Base-by-base conservation (phyloP, 768 basidiomycete species). In the Sporobolomyces phaffii region DNA sequence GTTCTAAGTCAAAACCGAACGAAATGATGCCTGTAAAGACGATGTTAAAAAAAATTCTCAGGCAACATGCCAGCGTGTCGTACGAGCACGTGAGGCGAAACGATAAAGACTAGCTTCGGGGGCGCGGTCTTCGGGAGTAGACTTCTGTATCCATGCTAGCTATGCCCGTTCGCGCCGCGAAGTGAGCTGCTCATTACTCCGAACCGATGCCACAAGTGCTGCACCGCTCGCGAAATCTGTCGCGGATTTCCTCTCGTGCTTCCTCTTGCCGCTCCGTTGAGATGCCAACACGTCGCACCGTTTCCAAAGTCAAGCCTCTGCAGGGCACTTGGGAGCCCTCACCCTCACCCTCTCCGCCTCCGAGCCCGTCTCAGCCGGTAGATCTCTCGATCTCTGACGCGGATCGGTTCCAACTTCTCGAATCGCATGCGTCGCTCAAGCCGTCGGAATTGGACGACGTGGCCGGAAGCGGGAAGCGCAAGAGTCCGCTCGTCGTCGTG, bases 401-500 rank as follows among this genome's bases (percentile, higher is more conserved):
- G 0, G 64, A 70, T 24, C 64, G 64, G 1, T 51, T 70, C 34
- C 44, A 50, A 17, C 61, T 70, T 3, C 64, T 70, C 57, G 41
- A 52, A 31, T n/a, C 38, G 18, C 62, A 60, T 24, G 40, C 44
- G 7, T 31, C 61, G 2, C 36, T 66, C 33, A 29, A 38, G 11
- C 64, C 64, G 0, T 63, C 64, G 7, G 54, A 58, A 17, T 57
- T 59, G 9, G 61, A 51, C 22, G 26, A 20, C 20, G 24, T 17
- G 5, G 5, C 10, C 33, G 43, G 36, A 1, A 36, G 22, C 13
- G 36, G 20, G 18, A 59, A 45, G 33, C 51, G 45, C 22, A 63
- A 66, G 47, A 43, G n/a, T 22, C 61, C 70, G 8, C 38, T 67
- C 28, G 62, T 71, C 5, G 61, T 71, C 2, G 28, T 71, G 2